Conservation (phyloP, 1,139 yeast species). For the Taphrina communis region DNA sequence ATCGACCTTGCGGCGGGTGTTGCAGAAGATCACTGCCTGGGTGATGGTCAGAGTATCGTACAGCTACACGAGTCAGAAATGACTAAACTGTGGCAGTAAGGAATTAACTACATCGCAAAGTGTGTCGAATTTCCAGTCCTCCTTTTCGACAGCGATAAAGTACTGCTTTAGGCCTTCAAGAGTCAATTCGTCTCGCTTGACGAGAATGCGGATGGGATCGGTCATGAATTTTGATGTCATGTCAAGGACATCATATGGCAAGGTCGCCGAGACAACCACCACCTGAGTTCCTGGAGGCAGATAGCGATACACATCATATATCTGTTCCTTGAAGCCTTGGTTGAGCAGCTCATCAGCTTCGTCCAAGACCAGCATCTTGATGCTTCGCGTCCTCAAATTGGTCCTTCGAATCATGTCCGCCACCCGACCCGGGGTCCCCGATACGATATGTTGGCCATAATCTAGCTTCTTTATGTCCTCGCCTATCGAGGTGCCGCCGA, state of each 20-base stretch:
- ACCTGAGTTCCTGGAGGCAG: conserved; percentile 96
- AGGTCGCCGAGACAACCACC: conserved; percentile 94
- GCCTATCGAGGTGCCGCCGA: conserved; percentile 94
- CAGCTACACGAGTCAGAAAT: conserved; percentile 53
- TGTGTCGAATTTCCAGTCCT: conserved; percentile 92
- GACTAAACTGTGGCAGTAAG: background rate
- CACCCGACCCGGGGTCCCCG: conserved; percentile 99
- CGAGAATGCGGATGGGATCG: conserved; percentile 95
- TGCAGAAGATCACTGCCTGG: conserved; percentile 99
- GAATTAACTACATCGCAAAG: conserved; percentile 65
- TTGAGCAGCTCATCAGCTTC: conserved; percentile 99
- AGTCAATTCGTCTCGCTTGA: conserved; percentile 97
- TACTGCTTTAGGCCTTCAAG: conserved; percentile 98
- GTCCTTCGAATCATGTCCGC: conserved; percentile 96
- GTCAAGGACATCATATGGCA: conserved; percentile 95
- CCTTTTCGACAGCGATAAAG: conserved; percentile 91
- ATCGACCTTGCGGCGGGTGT: conserved; percentile 98
- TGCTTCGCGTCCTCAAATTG: conserved; percentile 81
- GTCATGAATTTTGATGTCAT: conserved; percentile 97
- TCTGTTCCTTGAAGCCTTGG: conserved; percentile 96
- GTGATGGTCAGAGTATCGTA: conserved; percentile 98
- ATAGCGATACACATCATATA: conserved; percentile 92
- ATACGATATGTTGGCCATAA: conserved; percentile 93
- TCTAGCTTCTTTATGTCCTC: conserved; percentile 93
- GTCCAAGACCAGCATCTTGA: conserved; percentile 97